These are phyloP conservation scores for Russula earlei DNA, from an alignment of 768 basidiomycete genomes.

Conservation along the genomic window DNA sequence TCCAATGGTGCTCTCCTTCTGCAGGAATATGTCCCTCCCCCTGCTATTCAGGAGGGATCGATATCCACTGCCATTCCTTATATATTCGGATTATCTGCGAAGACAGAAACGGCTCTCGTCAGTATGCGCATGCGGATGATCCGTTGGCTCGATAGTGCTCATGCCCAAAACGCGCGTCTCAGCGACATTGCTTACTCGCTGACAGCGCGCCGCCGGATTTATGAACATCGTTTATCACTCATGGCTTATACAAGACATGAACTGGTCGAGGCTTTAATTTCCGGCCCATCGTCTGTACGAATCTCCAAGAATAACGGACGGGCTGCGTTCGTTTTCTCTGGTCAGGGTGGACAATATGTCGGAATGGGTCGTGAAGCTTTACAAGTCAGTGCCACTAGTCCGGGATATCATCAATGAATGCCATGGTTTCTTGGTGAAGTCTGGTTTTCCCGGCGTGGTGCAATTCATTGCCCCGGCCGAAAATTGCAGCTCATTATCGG, in stretches of 20 bases:
- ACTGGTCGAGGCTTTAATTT: slow-evolving; percentile 36
- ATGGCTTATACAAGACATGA: slow-evolving; percentile 36
- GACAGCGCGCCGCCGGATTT: slow-evolving; percentile 54
- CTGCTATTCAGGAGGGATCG: background rate
- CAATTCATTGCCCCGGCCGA: slow-evolving; percentile 27
- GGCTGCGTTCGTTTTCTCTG: slow-evolving; percentile 62
- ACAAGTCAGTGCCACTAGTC: slow-evolving; percentile 41
- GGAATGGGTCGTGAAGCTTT: slow-evolving; percentile 56
- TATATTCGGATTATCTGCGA: slow-evolving; percentile 56
- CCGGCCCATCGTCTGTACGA: slow-evolving; percentile 28
- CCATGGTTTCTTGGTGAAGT: slow-evolving; percentile 37
- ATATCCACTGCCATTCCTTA: slow-evolving; percentile 21
- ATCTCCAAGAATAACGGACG: slow-evolving; percentile 26
- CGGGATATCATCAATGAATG: slow-evolving; percentile 47
- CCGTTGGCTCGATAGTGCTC: slow-evolving; percentile 34
- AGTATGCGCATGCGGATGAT: slow-evolving; percentile 39
- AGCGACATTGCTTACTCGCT: slow-evolving; percentile 56
- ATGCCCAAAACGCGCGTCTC: slow-evolving; percentile 25
- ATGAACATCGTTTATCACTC: slow-evolving; percentile 43
- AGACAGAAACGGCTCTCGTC: slow-evolving; percentile 39
- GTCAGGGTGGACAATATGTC: slow-evolving; percentile 59
- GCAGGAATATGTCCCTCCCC: slow-evolving; percentile 34
- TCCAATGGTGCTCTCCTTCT: slow-evolving; percentile 56
- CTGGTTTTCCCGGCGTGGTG: slow-evolving; percentile 44
- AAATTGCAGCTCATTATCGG: slow-evolving; percentile 19